Conservation (phyloP, 1,284 basidiomycete genomes). For the Fistulina hepatica region DNA sequence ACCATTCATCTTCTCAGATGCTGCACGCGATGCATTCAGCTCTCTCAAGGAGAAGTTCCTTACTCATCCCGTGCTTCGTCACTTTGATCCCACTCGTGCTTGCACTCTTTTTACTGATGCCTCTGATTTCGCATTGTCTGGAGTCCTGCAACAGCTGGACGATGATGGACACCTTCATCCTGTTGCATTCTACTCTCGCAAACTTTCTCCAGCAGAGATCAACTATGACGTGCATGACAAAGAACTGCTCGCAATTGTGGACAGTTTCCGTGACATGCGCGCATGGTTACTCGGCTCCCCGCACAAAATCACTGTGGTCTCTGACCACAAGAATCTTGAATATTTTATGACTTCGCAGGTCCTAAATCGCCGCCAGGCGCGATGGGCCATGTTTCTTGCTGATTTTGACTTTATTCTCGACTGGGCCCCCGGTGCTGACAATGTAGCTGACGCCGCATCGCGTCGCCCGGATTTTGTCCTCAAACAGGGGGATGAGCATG, state of each 20-base stretch:
- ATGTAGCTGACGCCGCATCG: constrained; percentile 21
- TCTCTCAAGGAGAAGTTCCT: constrained; percentile 24
- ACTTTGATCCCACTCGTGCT: constrained; percentile 23
- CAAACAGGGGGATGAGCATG: too few species aligned
- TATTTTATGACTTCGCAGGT: constrained; percentile 6
- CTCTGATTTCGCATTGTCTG: constrained; percentile 22
- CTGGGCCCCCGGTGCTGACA: constrained; percentile 16
- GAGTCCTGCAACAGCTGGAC: constrained; percentile 12
- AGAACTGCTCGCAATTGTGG: constrained; percentile 27
- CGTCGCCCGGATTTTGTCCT: constrained; percentile 17
- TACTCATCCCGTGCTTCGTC: constrained; percentile 23
- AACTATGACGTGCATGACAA: constrained; percentile 37
- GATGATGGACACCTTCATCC: too few species aligned
- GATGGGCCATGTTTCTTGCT: constrained; percentile 7
- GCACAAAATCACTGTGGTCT: constrained; percentile 10
- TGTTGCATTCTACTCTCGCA: constrained; percentile 25
- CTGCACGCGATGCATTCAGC: constrained; percentile 18
- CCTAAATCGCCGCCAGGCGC: constrained; percentile 4
- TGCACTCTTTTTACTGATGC: constrained; percentile 24
- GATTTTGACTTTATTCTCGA: constrained; percentile 13
- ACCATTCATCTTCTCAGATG: constrained; percentile 17
- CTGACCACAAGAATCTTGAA: constrained; percentile 19
- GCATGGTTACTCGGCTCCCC: constrained; percentile 11
- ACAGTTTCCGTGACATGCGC: constrained; percentile 13
- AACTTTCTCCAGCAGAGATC: constrained; percentile 22